Evolutionary conservation across 305 asterid species (phyloP), one percentile per base, ranked within the genome.

Genomic region (Salvia sclarea): DNA sequence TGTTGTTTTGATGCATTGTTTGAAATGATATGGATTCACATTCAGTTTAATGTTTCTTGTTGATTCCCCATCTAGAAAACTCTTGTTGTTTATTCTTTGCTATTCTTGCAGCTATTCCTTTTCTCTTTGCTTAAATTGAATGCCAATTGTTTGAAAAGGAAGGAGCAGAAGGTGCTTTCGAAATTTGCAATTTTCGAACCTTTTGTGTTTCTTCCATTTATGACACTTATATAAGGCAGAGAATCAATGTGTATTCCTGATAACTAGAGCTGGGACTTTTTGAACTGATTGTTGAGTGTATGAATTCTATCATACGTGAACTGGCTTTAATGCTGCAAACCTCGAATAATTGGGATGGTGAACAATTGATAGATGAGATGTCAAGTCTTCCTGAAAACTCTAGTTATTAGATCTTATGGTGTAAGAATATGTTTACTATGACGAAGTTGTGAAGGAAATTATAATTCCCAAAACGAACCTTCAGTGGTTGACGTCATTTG

Each of bases 1-100:
- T 75, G 69, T 54, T 71, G 35, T 60, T 61, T 76, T 41, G 8
- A n/a, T 60, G 58, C 64, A 60, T 60, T 59, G 33, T 33, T 30
- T 61, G 43, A 50, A 61, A 55, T 8, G 52, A 47, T 54, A n/a
- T 38, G 21, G 16, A 11, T 70, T 45, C 68, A n/a, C 16, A 49
- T 61, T 45, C 35, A 64, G 49, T 48, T 30, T 52, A 8, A 21
- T 64, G 54, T 24, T 64, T 64, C 40, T 50, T 21, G 40, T 9
- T 44, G 16, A 18, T 1, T 14, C 16, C 58, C 58, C 30, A n/a
- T 13, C 57, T 4, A 41, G 11, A 8, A 16, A 31, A 11, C 14
- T 7, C 33, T 17, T 12, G 45, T 8, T n/a, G n/a, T n/a, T n/a
- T n/a, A n/a, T n/a, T n/a, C n/a, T n/a, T 49, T 31, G 61, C 5